These are phyloP conservation scores for Antitrichia curtipendula DNA, from an alignment of 225 moss, liverwort and hornwort species.

Conservation along the genomic window DNA sequence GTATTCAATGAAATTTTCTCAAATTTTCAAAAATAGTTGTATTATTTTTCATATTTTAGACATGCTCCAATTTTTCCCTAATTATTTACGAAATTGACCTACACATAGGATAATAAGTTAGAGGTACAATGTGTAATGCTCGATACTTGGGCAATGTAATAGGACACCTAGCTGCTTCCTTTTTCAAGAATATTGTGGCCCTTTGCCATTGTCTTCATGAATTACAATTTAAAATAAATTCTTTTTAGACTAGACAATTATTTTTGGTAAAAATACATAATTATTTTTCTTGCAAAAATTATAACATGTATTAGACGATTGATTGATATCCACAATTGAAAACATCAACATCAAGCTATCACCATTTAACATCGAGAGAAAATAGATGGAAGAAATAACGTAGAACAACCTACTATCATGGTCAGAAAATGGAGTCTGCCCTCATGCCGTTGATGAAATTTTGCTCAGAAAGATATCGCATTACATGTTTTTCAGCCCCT, in stretches of 20 bases:
- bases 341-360: fast-evolving
- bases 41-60: too few species aligned
- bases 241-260: neutral
- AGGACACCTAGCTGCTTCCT: neutral
- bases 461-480: too few species aligned
- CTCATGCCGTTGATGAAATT: neutral
- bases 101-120: too few species aligned
- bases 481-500: too few species aligned
- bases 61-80: too few species aligned
- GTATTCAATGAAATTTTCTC: too few species aligned
- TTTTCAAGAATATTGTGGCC: neutral
- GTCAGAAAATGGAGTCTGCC: neutral
- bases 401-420: neutral
- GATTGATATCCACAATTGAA: neutral
- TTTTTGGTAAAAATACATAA: neutral
- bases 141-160: neutral
- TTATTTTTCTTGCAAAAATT: too few species aligned
- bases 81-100: too few species aligned
- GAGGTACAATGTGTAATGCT: neutral
- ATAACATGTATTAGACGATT: neutral
- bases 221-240: neutral
- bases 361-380: neutral
- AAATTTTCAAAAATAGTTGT: too few species aligned
- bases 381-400: neutral
- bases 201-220: neutral